Evolutionary conservation across 805 yeast genomes (phyloP), one percentile per base, ranked within the genome.

Genomic region (Candida silvicultrix): DNA sequence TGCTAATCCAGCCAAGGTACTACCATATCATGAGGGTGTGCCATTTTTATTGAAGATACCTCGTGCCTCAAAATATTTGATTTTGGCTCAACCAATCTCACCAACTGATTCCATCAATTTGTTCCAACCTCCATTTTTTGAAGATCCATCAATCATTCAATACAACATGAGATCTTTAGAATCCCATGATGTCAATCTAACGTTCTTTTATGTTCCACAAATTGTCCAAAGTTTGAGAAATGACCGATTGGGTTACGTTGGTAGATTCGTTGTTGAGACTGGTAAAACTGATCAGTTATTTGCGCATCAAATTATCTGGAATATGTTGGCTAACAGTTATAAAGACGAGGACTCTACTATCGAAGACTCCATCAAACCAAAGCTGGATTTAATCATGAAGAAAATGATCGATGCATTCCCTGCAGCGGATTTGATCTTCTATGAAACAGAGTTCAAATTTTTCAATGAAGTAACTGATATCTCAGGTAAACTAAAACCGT

Each of bases 221-320:
- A 89, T 94, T 64, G 99, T 94, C 19, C 99, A 94, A 67, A 77
- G 88, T 51, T 73, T 94, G 54, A 77, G 98, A 52, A 83, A 83
- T 62, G 99, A 94, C 62, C 65, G 66, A 11, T 70, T 78, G 40
- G 98, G 97, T 1, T 90, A 89, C 56, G 95, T 92, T 40, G 89
- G 87, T 55, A 76, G 89, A 55, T 88, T 86, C 60, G 89, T 94
- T 51, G 68, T 92, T 46, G 98, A 94, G 62, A 88, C 97, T 1
- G 97, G 96, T 2, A 82, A 85, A 59, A 87, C 89, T 14, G 83
- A 94, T 23, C 95, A 87, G 54, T 70, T 92, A 50, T 94, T 94
- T 72, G 90, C 98, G 0, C 99, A 94, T 65, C 99, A 94, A 66
- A 90, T 94, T 53, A 89, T 94, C 45, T 94, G 99, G 99, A 94